A percentile compares a stretch with the other conserved stretches of the same genome.
These are phyloP conservation scores for Phytophthora boehmeriae DNA, from an alignment of 352 stramenopile species.

Conservation along the genomic window DNA sequence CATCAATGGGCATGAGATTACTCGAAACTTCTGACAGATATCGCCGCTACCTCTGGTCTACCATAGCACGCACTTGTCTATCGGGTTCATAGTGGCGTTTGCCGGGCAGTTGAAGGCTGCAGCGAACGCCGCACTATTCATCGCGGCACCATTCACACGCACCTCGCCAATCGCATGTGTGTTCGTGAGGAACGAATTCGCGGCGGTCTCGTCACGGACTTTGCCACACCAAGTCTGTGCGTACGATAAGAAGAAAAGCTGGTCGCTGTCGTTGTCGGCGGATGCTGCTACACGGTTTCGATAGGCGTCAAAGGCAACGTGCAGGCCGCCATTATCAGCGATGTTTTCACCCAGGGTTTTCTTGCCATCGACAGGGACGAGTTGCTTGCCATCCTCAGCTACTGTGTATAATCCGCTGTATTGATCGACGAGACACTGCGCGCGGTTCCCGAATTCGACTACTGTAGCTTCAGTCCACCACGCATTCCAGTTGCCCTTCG, in stretches of 20 bases:
- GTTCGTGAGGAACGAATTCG: constrained; percentile 49
- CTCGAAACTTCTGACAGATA: neutral
- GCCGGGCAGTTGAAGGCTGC: constrained; percentile 51
- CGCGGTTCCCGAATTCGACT: constrained; percentile 66
- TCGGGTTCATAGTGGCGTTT: constrained; percentile 51
- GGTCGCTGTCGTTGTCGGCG: constrained; percentile 34
- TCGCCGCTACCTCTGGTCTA: constrained; percentile 18
- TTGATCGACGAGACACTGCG: constrained; percentile 59
- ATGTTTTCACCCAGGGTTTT: constrained; percentile 80
- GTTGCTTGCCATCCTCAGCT: constrained; percentile 29
- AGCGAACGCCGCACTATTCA: constrained; percentile 67
- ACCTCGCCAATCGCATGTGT: constrained; percentile 48
- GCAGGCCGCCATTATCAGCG: constrained; percentile 72
- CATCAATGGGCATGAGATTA: neutral
- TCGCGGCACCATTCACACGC: constrained; percentile 69
- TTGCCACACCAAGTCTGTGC: constrained; percentile 71
- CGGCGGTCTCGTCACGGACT: constrained; percentile 37
- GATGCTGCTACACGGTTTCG: constrained; percentile 16
- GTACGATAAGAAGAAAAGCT: constrained; percentile 74
- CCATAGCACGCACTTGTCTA: constrained; percentile 58
- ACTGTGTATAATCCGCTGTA: constrained; percentile 51
- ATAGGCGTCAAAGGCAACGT: constrained; percentile 63
- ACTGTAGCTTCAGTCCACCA: constrained; percentile 90
- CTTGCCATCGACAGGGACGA: constrained; percentile 62
- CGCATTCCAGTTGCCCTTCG: constrained; percentile 86